Evolutionary conservation across 2,329 filamentous ascomycete genomes (phyloP), one percentile per base, ranked within the genome.

Genomic region (Fusarium pilosicola): DNA sequence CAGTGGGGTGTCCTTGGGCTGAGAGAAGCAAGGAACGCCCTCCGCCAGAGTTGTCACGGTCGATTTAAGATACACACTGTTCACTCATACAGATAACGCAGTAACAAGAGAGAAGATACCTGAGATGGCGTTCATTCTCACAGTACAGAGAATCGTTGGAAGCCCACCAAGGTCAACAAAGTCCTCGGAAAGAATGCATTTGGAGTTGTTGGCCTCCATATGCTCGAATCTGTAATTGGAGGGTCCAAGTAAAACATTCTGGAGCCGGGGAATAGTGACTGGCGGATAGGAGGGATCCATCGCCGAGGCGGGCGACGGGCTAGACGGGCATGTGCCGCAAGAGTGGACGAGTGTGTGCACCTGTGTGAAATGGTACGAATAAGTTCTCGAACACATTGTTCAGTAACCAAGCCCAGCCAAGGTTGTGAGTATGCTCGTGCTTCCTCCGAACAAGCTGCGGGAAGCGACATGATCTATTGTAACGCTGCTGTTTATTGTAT

Each of bases 241-340:
- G 67, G 68, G 55, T 56, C 32, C 58, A 57, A 65, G 72, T 62
- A 64, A 65, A 68, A 58, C 62, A 70, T 61, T 59, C 62, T 63
- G 59, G 36, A 49, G 68, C 67, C 54, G 58, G 73, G 68, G 70
- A 45, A 62, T 60, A 65, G 55, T 38, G 54, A 48, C 32, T 65
- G 48, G 41, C 42, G 59, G 65, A 61, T 72, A 55, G 63, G 65
- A 68, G 71, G 71, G 56, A 68, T 75, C 67, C 66, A 67, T 67
- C 62, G 22, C 59, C 45, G 73, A 66, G 34, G 73, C 55, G 72
- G 62, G 56, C 65, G 45, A 55, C 51, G 68, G 61, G 49, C 65
- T 62, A 68, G 42, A 55, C 55, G 64, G 61, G 49, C 65, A 65
- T 61, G 54, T 65, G 65, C 63, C 58, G 60, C 57, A 44, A 60